Percentiles rank a stretch among this genome's conserved stretches.
Evolutionary conservation across 83 land plant genomes (phyloP).

Genomic region (Diphasiastrum complanatum): DNA sequence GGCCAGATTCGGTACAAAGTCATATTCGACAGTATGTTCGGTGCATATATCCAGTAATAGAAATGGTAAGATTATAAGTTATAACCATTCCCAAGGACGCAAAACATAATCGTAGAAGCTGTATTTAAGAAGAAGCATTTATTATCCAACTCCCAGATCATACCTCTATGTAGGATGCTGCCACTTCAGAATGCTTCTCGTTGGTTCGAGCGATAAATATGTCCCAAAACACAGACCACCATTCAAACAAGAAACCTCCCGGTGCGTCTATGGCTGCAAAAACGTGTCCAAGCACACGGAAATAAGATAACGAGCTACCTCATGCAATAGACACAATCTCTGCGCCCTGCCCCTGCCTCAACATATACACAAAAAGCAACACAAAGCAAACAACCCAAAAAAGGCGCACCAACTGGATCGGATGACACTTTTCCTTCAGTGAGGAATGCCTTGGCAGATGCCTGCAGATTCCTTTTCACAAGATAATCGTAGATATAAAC

Average conservation of each 20-base stretch:
- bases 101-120: no score
- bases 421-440: constrained; percentile 77
- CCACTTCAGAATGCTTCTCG: constrained; percentile 88
- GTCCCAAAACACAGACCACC: constrained; percentile 98
- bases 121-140: no score
- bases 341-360: not conserved
- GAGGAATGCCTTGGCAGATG: constrained; percentile 74
- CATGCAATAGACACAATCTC: no score
- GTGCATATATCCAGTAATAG: no score
- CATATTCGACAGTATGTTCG: not conserved
- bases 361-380: not conserved
- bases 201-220: constrained; percentile 87
- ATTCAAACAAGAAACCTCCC: constrained; percentile 85
- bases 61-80: not conserved
- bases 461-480: constrained; percentile 67
- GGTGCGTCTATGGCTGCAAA: constrained; percentile 83
- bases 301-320: no score
- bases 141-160: not conserved
- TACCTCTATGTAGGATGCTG: constrained; percentile 84
- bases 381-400: not conserved
- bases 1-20: not conserved
- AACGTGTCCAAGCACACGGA: no score
- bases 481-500: constrained; percentile 87
- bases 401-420: constrained; percentile 82
- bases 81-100: not conserved